Conservation (phyloP, 148 eudicot species). For the Pouteria glomerata region DNA sequence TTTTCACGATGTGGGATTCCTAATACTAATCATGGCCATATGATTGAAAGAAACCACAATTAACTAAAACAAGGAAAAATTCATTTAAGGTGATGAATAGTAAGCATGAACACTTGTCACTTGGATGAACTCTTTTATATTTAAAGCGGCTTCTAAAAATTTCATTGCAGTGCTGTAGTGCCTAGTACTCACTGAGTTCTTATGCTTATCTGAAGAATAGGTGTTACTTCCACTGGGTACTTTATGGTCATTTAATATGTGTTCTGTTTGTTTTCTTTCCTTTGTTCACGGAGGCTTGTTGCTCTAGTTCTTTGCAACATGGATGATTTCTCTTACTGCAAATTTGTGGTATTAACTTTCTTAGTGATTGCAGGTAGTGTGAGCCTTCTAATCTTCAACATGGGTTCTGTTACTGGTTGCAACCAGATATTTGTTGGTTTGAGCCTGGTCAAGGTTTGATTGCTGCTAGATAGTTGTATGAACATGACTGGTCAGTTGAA, state of each 20-base stretch:
- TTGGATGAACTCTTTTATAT: too few species aligned
- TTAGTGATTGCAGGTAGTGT: neutral
- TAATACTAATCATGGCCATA: too few species aligned
- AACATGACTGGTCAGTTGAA: constrained; percentile 36
- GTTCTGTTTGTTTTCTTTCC: too few species aligned
- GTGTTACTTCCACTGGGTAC: too few species aligned
- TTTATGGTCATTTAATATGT: too few species aligned
- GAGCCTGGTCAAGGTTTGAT: constrained; percentile 10
- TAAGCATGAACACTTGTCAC: neutral
- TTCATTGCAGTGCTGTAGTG: neutral
- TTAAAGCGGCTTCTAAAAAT: neutral
- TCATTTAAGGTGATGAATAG: neutral
- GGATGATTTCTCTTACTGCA: neutral
- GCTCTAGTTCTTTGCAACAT: neutral
- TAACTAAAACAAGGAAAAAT: neutral
- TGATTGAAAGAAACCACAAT: too few species aligned
- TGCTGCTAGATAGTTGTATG: constrained; percentile 16
- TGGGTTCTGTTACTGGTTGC: constrained; percentile 2
- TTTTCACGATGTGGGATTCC: too few species aligned
- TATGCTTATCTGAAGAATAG: too few species aligned
- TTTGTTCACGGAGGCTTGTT: too few species aligned
- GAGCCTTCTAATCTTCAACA: constrained; percentile 3
- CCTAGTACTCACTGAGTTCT: neutral
- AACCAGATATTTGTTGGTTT: neutral
- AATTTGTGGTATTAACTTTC: neutral